Evolutionary conservation across 2,329 filamentous ascomycete species (phyloP).

Genomic region (Epichloe typhina): DNA sequence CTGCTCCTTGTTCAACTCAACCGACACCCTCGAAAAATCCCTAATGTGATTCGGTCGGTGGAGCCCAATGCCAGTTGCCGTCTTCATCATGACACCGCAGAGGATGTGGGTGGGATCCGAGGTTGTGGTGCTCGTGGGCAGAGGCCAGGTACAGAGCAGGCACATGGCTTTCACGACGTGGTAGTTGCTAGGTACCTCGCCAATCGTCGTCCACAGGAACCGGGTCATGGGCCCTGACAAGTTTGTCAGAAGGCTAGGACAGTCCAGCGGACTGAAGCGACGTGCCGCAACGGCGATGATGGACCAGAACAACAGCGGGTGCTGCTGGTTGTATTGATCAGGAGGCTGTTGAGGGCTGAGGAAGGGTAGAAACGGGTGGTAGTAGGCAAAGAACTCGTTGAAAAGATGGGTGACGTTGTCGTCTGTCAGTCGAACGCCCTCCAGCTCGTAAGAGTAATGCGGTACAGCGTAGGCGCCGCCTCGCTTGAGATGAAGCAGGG

Average conservation of each 20-base stretch:
- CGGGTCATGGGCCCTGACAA: conserved; percentile 56
- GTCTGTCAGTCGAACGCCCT: conserved; percentile 51
- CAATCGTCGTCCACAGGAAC: conserved; percentile 64
- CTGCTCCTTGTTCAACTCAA: conserved; percentile 66
- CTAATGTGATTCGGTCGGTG: conserved; percentile 72
- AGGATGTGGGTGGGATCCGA: conserved; percentile 73
- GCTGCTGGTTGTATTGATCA: conserved; percentile 64
- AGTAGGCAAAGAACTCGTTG: conserved; percentile 60
- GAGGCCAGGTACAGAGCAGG: conserved; percentile 67
- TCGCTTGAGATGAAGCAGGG: conserved; percentile 51
- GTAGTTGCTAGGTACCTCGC: conserved; percentile 65
- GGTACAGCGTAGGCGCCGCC: conserved; percentile 48
- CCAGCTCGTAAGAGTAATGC: conserved; percentile 46
- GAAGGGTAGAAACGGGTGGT: conserved; percentile 68
- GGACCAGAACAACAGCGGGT: conserved; percentile 75
- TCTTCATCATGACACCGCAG: conserved; percentile 76
- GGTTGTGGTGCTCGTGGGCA: conserved; percentile 69
- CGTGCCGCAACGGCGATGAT: conserved; percentile 64
- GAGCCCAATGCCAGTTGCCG: conserved; percentile 70
- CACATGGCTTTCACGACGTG: conserved; percentile 73
- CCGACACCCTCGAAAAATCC: conserved; percentile 64
- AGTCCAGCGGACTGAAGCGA: conserved; percentile 43
- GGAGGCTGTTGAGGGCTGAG: conserved; percentile 53
- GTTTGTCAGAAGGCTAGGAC: conserved; percentile 51
- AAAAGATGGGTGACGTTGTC: conserved; percentile 53